Conservation (phyloP, 1,284 basidiomycete species). For the Pascua sp. region DNA sequence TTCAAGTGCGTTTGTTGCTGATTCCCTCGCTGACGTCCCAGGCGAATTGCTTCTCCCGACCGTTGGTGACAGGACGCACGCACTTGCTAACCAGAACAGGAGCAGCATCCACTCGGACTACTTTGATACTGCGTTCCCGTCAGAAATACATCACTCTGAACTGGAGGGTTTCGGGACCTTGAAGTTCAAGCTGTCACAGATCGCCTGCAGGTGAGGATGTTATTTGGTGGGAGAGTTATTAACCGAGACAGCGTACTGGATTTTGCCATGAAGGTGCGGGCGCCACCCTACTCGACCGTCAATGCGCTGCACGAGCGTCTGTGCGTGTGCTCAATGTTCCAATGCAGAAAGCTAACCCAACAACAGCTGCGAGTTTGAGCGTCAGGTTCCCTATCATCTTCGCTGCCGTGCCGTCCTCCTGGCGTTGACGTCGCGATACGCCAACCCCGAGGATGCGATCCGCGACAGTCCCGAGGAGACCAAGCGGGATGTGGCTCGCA, state of each 20-base stretch:
- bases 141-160: background rate
- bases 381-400: conserved; percentile 17
- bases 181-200: conserved; percentile 22
- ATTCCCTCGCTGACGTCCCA: background rate
- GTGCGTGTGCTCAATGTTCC: too few species aligned
- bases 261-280: conserved; percentile 9
- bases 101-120: conserved; percentile 5
- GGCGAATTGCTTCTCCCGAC: conserved; percentile 34
- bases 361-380: conserved; percentile 13
- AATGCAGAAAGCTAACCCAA: too few species aligned
- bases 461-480: conserved; percentile 16
- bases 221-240: background rate
- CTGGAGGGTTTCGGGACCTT: conserved; percentile 17
- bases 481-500: conserved; percentile 18
- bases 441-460: conserved; percentile 14
- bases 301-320: conserved; percentile 11
- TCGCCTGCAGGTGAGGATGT: conserved; percentile 10
- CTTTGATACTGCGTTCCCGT: conserved; percentile 21
- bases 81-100: conserved; percentile 7
- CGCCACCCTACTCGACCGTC: conserved; percentile 14
- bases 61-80: background rate
- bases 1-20: conserved; percentile 10
- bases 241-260: conserved; percentile 13
- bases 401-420: conserved; percentile 23
- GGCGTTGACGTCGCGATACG: conserved; percentile 18